Evolutionary conservation across 805 yeast species (phyloP), one percentile per base, ranked within the genome.

Genomic region (Candida arabinofermentans): DNA sequence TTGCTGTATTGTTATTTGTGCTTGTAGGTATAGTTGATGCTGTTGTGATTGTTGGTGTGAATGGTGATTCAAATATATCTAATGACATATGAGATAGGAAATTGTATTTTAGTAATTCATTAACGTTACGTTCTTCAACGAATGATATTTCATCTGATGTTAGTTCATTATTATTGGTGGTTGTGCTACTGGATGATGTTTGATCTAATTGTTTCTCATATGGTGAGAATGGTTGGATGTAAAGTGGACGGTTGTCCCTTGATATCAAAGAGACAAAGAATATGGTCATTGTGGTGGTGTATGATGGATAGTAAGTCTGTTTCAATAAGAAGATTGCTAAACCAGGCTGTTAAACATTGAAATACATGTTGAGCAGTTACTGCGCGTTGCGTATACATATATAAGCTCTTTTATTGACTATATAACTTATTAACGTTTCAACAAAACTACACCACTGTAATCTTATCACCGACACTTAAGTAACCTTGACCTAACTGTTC

Each of bases 1-100:
- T 26, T 16, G 19, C 31, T 17, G 24, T 9, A n/a, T 14, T 26
- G n/a, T 26, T 31, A 21, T 38, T 27, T 10, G 29, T 41, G 21
- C 43, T 34, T 23, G 47, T 40, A 18, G 37, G 44, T 5, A 29
- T 7, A 12, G 45, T 27, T 6, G 47, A 46, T 22, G 44, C 45
- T 14, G 40, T 52, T 8, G 41, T 43, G 2, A 43, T 40, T 9
- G 69, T 47, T 0, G 79, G 77, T 24, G 62, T 61, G 40, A 66
- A 64, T 4, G 74, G 69, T 2, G 84, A 75, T 26, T 79, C 69
- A 53, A 83, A 81, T 17, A 81, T 73, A 58, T 83, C 90, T 19
- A 83, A 63, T 5, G 88, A 79, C 83, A 83, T 82, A 55, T 83
- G 87, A n/a, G 86, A 75, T 24, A 83, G 65, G 50, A 83, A 83